Percentiles rank a stretch among this genome's conserved stretches.
phyloP scores from a whole-genome alignment of 2,329 filamentous ascomycete species.

The Aspergillus floridensis region DNA sequence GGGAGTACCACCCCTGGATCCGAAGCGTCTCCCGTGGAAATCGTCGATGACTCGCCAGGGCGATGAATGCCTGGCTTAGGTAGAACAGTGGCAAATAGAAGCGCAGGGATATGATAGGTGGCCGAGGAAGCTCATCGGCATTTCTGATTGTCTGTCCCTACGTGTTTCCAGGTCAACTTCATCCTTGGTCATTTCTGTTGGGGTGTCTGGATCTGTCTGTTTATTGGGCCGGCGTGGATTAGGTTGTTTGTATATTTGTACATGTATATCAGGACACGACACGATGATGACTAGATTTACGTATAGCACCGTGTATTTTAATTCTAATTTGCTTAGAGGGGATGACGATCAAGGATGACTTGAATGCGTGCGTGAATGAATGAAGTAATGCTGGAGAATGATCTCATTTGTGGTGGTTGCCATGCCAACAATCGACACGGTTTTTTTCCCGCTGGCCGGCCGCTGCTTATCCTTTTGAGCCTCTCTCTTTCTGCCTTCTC shows the following conservation, averaged over 20 bases:
- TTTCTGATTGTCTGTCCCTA: background rate
- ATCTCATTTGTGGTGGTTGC: conserved; percentile 36
- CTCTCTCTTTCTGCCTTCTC: conserved; percentile 17
- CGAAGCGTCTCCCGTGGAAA: background rate
- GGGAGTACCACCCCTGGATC: background rate
- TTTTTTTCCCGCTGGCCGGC: conserved; percentile 19
- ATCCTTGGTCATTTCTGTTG: background rate
- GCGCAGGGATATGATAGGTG: background rate
- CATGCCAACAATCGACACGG: conserved; percentile 40
- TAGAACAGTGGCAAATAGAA: background rate
- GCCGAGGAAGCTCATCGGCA: too few relatives aligned
- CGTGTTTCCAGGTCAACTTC: background rate
- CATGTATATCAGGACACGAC: background rate
- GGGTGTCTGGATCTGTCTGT: background rate
- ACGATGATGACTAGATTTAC: background rate
- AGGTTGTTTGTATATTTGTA: background rate
- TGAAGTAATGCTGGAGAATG: conserved; percentile 6
- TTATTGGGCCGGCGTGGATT: background rate
- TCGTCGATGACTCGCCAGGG: background rate
- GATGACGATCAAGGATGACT: too few relatives aligned
- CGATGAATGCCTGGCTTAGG: background rate
- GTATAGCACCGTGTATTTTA: too few relatives aligned
- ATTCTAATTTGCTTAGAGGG: too few relatives aligned
- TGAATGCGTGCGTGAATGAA: too few relatives aligned
- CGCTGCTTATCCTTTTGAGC: conserved; percentile 23